phyloP scores from a whole-genome alignment of 257 asterid species.

The Linderniella brevidens region DNA sequence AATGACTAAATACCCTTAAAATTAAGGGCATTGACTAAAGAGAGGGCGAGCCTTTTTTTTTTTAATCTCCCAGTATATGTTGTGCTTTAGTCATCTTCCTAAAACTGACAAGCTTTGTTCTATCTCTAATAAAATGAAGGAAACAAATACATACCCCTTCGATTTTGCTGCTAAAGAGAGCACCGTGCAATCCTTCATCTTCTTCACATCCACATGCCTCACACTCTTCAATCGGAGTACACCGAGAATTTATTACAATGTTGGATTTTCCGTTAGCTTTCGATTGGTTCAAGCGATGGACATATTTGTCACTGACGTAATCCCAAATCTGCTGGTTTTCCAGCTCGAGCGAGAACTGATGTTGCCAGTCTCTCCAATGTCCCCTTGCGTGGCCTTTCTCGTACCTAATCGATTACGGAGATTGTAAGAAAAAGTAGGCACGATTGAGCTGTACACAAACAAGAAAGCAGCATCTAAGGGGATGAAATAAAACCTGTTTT shows the following conservation, averaged over 20 bases:
- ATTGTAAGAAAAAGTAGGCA: not conserved
- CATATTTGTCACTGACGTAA: constrained; percentile 86
- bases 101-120: too few species aligned
- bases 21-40: too few species aligned
- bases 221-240: constrained; percentile 46
- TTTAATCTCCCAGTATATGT: too few species aligned
- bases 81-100: too few species aligned
- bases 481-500: too few species aligned
- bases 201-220: constrained; percentile 48
- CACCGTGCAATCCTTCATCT: constrained; percentile 60
- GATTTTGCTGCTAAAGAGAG: constrained; percentile 66
- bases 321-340: constrained; percentile 97
- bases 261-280: constrained; percentile 58
- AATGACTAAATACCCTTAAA: too few species aligned
- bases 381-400: constrained; percentile 75
- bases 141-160: constrained; percentile 75
- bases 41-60: too few species aligned
- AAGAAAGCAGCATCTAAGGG: too few species aligned
- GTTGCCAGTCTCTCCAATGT: constrained; percentile 74
- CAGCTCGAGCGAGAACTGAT: constrained; percentile 70
- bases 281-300: constrained; percentile 80
- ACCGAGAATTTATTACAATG: constrained; percentile 21
- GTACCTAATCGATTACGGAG: constrained; percentile 23
- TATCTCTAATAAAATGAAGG: too few species aligned
- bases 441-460: not conserved